phyloP scores from a whole-genome alignment of 257 asterid genomes.

The Knoxia roxburghii region DNA sequence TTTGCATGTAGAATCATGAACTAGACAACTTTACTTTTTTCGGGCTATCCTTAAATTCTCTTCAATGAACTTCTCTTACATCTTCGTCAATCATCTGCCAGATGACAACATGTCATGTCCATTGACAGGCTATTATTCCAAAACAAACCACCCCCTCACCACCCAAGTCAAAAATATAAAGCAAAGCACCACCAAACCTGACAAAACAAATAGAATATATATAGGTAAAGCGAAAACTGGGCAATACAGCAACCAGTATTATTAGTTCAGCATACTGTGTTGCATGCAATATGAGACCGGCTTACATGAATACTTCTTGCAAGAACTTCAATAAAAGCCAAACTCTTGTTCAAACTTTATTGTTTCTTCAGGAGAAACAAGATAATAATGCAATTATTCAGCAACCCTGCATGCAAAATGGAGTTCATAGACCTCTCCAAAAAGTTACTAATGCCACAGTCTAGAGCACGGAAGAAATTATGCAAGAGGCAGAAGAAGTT shows the following conservation, averaged over 20 bases:
- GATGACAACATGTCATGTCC: not conserved
- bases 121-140: not conserved
- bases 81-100: slow-evolving; percentile 2
- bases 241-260: too few species aligned
- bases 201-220: too few species aligned
- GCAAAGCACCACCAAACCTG: not conserved
- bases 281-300: not conserved
- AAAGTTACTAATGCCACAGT: too few species aligned
- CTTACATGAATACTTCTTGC: not conserved
- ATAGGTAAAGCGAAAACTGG: not conserved
- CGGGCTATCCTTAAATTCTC: slow-evolving; percentile 1
- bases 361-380: not conserved
- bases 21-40: not conserved
- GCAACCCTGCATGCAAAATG: not conserved
- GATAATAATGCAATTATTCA: not conserved
- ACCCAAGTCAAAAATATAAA: not conserved
- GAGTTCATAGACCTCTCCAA: not conserved
- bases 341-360: not conserved
- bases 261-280: not conserved
- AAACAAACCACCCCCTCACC: not conserved
- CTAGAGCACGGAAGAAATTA: not conserved
- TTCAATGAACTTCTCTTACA: not conserved
- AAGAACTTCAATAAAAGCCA: not conserved
- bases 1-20: not conserved
- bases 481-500: not conserved